Base-by-base conservation (phyloP, 768 basidiomycete genomes). In the Boletus rubroflammeus region DNA sequence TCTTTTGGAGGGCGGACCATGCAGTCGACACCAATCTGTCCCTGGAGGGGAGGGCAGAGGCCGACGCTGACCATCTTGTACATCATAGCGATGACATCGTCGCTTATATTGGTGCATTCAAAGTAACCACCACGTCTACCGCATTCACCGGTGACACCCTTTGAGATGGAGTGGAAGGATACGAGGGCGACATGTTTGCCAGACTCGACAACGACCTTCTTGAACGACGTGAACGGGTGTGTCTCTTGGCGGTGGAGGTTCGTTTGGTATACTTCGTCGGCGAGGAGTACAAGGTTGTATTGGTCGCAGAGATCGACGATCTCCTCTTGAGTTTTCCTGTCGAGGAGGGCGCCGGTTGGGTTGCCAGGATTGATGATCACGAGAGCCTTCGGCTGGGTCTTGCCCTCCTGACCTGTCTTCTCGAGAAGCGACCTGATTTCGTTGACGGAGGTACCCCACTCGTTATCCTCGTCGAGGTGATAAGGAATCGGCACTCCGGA, bases 281-380 rank as follows among this genome's bases (percentile, higher is more conserved):
- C 96, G 59, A 98, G 82, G 47, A 99, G 82, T 21, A 96, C 88
- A 53, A 99, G 84, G 7, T 77, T 76, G 73, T 98, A 77, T 60
- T 88, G 78, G 67, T 94, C 90, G 73, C 93, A 96, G 10, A 98
- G 72, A 26, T 82, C 73, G n/a, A 97, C 83, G 53, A 99, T 80
- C 46, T 80, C 74, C 53, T 78, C 75, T 78, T 93, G 90, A 21
- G 88, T 90, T 28, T 71, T 59, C 54, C 82, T 77, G 58, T 85
- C 81, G 11, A 99, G 81, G 47, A 96, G 79, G 5, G 87, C 83
- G 39, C 96, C 97, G 0, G 97, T 98, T 21, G 97, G 96, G 75
- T 98, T 99, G 23, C 96, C 96, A 0, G 96, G 96, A 76, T 99
- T 99, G 79, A 99, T 98, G 64, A 99, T 82, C 57, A 98, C 96